Base-by-base conservation (phyloP, 2,329 filamentous ascomycete genomes). In the Fusarium irregulare region DNA sequence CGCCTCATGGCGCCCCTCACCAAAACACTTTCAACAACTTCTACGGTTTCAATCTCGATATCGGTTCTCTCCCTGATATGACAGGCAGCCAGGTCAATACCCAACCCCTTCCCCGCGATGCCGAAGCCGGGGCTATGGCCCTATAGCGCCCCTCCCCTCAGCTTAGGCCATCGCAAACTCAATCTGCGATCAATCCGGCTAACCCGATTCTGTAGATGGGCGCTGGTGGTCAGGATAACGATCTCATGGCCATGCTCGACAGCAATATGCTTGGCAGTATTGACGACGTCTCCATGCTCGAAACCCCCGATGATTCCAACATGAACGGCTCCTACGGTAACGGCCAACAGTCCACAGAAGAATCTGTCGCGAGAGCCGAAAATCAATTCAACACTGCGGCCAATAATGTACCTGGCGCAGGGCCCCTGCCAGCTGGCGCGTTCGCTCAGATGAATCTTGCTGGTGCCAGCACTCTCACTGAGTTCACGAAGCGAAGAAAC, bases 401-500 rank as follows among this genome's bases (percentile, higher is more conserved):
- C 50, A 80, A 80, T 64, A 80, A 79, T 44, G 76, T 82, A 10
- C 81, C 82, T 40, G 82, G 82, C 61, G 80, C 79, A 18, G 81
- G 82, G 27, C 81, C 82, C n/a, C 64, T 80, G 32, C 82, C 84
- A 16, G 79, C 80, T 23, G 77, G 79, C 32, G 76, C 78, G 55
- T 81, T 82, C 61, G 72, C 76, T 54, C 77, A 79, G 50, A 71
- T 75, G 66, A 73, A 73, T 66, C 63, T 78, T 25, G 75, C 78
- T 25, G 77, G 76, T 65, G 78, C 78, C 57, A 85, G 78, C 74
- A 84, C 83, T 18, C 74, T 88, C 68, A 88, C 86, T 64, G 86
- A 88, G 76, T 88, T 88, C 66, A 88, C 86, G 46, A 88, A 88
- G 78, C 81, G 87, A 73, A 82, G 86, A 64, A 88, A 96, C 77